phyloP scores from a whole-genome alignment of 176 grass and related monocot species.

The Carex pumila region DNA sequence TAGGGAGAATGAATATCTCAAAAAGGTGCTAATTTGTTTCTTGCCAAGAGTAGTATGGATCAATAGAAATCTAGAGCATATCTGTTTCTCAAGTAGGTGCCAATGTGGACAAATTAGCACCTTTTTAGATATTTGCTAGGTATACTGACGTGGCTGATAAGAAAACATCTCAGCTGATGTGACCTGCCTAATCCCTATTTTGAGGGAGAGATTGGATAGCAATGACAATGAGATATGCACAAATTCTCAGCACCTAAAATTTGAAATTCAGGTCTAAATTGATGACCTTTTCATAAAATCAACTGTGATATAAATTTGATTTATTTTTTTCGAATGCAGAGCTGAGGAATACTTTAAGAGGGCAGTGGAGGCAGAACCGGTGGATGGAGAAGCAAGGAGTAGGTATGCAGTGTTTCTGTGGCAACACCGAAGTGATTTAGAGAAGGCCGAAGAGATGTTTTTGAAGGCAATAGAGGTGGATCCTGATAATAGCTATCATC shows the following conservation, averaged over 20 bases:
- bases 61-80: neutral
- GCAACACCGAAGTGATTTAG: constrained; percentile 43
- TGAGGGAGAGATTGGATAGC: neutral
- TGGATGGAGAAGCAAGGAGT: constrained; percentile 66
- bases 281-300: neutral
- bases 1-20: neutral
- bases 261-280: neutral
- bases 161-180: constrained; percentile 3
- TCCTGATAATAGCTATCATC: constrained; percentile 47
- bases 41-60: neutral
- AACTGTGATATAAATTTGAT: neutral
- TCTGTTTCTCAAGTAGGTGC: neutral
- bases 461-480: constrained; percentile 44
- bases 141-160: constrained; percentile 4
- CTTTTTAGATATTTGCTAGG: constrained; percentile 19
- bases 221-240: neutral
- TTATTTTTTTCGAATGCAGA: constrained; percentile 15
- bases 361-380: constrained; percentile 46
- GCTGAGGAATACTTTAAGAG: constrained; percentile 72
- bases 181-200: constrained; percentile 16
- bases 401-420: constrained; percentile 84
- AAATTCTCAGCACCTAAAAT: neutral
- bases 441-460: constrained; percentile 75
- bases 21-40: neutral
- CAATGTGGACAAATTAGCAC: constrained; percentile 1